Percentiles rank a stretch among this genome's conserved stretches.
These are phyloP conservation scores for Dendrocalamus sinicus DNA, from an alignment of 176 grass and related monocot genomes.

Conservation along the genomic window DNA sequence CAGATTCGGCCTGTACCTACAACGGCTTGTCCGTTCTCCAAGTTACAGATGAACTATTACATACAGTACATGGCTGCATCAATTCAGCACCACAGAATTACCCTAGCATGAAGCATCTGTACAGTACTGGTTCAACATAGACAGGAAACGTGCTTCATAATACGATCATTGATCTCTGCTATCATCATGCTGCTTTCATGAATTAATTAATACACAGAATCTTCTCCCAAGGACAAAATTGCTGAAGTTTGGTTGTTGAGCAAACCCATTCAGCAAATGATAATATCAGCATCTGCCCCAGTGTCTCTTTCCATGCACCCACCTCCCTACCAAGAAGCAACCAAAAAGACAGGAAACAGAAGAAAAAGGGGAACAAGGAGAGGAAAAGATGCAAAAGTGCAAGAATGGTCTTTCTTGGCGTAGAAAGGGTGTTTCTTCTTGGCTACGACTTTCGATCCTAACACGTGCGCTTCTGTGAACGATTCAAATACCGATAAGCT, in stretches of 20 bases:
- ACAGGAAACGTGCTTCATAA: not conserved
- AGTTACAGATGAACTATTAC: not conserved
- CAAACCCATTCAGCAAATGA: conserved; percentile 44
- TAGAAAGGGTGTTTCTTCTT: no score
- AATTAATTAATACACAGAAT: conserved; percentile 11
- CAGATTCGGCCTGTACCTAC: no score
- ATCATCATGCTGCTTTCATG: conserved; percentile 25
- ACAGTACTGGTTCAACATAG: not conserved
- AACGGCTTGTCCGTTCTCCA: not conserved
- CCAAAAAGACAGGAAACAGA: conserved; percentile 36
- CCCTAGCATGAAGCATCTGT: not conserved
- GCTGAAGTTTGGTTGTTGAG: conserved; percentile 43
- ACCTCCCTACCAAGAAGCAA: conserved; percentile 47
- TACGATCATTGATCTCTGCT: not conserved
- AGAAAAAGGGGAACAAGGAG: conserved; percentile 20
- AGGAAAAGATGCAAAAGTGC: conserved; percentile 45
- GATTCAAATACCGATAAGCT: no score
- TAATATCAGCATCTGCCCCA: conserved; percentile 26
- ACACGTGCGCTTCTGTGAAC: no score
- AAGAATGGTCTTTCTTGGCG: conserved; percentile 18
- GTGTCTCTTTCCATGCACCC: conserved; percentile 58
- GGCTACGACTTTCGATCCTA: no score
- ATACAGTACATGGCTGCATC: not conserved
- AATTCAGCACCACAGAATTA: not conserved
- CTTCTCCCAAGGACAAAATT: conserved; percentile 37